Base-by-base conservation (phyloP, 345 rosid genomes). In the Citropsis articulata region DNA sequence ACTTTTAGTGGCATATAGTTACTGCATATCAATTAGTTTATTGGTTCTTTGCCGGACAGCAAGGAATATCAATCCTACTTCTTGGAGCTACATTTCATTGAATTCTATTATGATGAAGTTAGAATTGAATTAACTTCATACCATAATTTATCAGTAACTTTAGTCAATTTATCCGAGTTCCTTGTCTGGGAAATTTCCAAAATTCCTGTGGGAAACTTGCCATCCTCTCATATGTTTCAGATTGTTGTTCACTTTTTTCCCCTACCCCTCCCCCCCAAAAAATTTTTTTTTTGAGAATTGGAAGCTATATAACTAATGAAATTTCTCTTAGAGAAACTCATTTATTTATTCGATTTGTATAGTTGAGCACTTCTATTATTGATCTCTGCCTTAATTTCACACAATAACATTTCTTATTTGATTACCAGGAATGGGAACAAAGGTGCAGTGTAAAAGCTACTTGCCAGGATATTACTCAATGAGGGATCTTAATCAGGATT, bases 401-500 rank as follows among this genome's bases (percentile, higher is more conserved):
- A 24, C 42, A 59, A 56, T 71, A 71, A 31, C 61, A 24, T 78
- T 78, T 79, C 67, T 80, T 73, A 8, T 61, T 70, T 70, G 55
- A 18, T 65, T 86, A 33, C 65, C 73, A 92, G 96, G 91, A 79
- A 96, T 91, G 93, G 93, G 96, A 86, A 85, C 92, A 79, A 86
- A 86, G 82, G 91, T 89, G 77, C 93, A 92, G 81, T 81, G 85
- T 80, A 90, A 93, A 86, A 88, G 92, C 88, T 86, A 81, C 84
- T 84, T 91, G 68, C 90, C 88, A 24, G 85, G 86, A 79, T 83
- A 86, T 85, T 84, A 81, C 83, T 86, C 90, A 63, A 89, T 84
- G 97, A 88, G 90, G 88, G 93, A 92, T 87, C 86, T 90, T 71
- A 88, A 87, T 74, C 88, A 90, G 82, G 91, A 90, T 81, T 87